Base-by-base conservation (phyloP, 116 monocot species). In the Phalaenopsis hybrid region DNA sequence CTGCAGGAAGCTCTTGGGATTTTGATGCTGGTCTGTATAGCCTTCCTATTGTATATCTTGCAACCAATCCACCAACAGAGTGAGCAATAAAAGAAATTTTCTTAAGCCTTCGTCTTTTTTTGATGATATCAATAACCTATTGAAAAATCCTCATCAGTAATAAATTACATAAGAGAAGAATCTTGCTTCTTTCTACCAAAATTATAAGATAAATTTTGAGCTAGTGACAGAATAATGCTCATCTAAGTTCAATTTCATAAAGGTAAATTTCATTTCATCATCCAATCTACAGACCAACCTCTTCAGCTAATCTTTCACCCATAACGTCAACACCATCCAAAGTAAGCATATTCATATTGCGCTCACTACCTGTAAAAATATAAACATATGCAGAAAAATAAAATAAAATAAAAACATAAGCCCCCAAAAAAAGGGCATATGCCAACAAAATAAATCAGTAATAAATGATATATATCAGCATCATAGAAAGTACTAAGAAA, bases 321-420 rank as follows among this genome's bases (percentile, higher is more conserved):
- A 97, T 97, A 75, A 93, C 86, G 88, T 97, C 94, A 84, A 97
- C 88, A 82, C 97, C 97, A 85, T 97, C 97, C 78, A 94, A 85
- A 57, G 94, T 94, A 61, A 94, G 91, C 78, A 31, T 91, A 77
- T 88, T 46, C 82, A 89, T 87, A 81, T 97, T 97, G 70, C 90
- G 68, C 58, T 92, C 91, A 81, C 97, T 97, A 85, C 97, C 97
- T 97, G 74, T 48, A 87, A 23, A 84, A 72, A 34, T 34, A 37
- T 12, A 37, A 72, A 37, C 10, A 67, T 34, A 72, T 72, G 37
- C 37, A 72, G 1, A 41, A 13, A 72, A 17, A 33, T 41, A 33
- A 72, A 72, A 41, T 3, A 15, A 33, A 72, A 72, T 15, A 72
- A 72, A 41, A 41, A 5, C 4, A 4, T 72, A 34, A 72, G 16